Evolutionary conservation across 371 early-diverging fungal genomes (phyloP), one percentile per base, ranked within the genome.

Genomic region (Rhizopus microsporus): DNA sequence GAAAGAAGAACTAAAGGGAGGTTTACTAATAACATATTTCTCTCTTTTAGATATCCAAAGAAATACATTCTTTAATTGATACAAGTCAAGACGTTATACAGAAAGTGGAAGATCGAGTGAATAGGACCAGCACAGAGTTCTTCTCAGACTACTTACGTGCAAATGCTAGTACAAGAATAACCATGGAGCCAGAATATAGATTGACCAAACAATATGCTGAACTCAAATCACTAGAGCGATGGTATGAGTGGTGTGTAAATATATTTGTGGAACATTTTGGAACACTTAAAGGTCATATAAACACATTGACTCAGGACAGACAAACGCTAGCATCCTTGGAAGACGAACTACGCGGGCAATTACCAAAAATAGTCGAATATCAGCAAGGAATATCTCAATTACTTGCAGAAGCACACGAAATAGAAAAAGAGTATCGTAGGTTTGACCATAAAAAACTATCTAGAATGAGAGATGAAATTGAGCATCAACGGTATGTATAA

Each of bases 191-290:
- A 7, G 44, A 43, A 43, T 43, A 43, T 43, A 8, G 44, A 43
- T 16, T 13, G 7, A n/a, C 17, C 4, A 43, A 43, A 17, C 44
- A 43, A 43, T 16, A 15, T 17, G 13, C 44, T n/a, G 44, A 43
- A 16, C 10, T n/a, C 10, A 43, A 43, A 17, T 43, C 44, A 10
- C 44, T 43, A 7, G 44, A 43, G 16, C 2, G 17, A n/a, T 43
- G 44, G 44, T 43, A 43, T n/a, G 44, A 43, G 44, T 43, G 44
- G 44, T 43, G 44, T 10, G n/a, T 10, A 8, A 43, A 43, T 17
- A 16, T 16, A 8, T 6, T 43, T 2, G n/a, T n/a, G 7, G 17
- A 15, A 15, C 44, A 43, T 17, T 3, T 43, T 7, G 16, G 7
- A 8, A n/a, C 7, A n/a, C 44, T 43, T 13, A 7, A 43, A 12